A percentile compares a stretch with the other conserved stretches of the same genome.
phyloP scores from a whole-genome alignment of 2,329 filamentous ascomycete genomes.

The Beauveria sp. region DNA sequence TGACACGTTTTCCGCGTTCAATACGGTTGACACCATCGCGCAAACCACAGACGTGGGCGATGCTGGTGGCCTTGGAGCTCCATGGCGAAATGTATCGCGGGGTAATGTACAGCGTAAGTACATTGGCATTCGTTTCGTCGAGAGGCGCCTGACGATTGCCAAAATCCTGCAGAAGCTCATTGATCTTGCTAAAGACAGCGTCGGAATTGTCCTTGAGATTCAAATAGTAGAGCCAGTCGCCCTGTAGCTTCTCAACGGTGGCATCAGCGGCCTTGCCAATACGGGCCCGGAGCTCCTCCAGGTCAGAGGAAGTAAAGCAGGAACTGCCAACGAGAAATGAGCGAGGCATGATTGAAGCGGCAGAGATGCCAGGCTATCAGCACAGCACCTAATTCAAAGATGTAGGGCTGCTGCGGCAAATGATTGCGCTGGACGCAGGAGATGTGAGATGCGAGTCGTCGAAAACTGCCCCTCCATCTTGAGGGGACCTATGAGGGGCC shows the following conservation, averaged over 20 bases:
- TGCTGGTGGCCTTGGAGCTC: constrained; percentile 94
- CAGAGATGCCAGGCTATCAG: constrained; percentile 6
- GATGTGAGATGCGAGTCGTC: background rate
- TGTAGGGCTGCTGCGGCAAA: constrained; percentile 3
- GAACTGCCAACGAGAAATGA: constrained; percentile 33
- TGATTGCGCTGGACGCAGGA: background rate
- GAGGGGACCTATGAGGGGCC: constrained; percentile 1
- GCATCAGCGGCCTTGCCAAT: constrained; percentile 35
- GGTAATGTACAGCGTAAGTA: constrained; percentile 61
- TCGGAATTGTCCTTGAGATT: constrained; percentile 44
- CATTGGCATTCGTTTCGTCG: constrained; percentile 35
- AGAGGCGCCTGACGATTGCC: constrained; percentile 21
- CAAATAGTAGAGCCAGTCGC: constrained; percentile 60
- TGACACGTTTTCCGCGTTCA: constrained; percentile 77
- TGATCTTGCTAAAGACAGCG: constrained; percentile 35
- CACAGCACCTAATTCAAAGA: constrained; percentile 6
- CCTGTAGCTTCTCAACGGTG: constrained; percentile 41
- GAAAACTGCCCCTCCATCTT: background rate
- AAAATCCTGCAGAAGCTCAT: constrained; percentile 37
- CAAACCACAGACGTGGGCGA: constrained; percentile 84
- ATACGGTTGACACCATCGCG: constrained; percentile 64
- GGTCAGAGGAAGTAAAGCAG: constrained; percentile 41
- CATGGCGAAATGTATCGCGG: constrained; percentile 90
- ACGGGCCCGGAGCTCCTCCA: constrained; percentile 36
- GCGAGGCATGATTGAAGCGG: constrained; percentile 23